Conservation (phyloP, 352 stramenopile genomes). For the Phytophthora sp. region DNA sequence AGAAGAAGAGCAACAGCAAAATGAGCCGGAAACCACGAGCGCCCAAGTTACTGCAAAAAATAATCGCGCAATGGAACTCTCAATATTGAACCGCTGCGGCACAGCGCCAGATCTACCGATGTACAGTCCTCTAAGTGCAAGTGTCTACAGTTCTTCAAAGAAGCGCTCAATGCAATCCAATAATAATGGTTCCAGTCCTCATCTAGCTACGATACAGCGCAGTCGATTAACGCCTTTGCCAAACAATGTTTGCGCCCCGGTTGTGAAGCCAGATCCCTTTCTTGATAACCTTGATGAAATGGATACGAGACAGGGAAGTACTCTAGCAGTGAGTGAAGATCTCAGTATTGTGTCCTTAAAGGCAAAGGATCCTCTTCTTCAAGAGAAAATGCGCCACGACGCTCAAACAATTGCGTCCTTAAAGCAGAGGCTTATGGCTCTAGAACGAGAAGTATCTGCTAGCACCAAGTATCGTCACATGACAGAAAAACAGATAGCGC, state of each 20-base stretch:
- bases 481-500: slow-evolving; percentile 46
- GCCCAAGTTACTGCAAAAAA: not conserved
- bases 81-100: slow-evolving; percentile 64
- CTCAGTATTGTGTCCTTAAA: too few species aligned
- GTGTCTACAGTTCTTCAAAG: slow-evolving; percentile 73
- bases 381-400: slow-evolving; percentile 35
- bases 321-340: too few species aligned
- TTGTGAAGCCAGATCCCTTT: slow-evolving; percentile 24
- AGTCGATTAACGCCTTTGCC: slow-evolving; percentile 68
- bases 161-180: slow-evolving; percentile 49
- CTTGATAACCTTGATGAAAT: not conserved
- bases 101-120: slow-evolving; percentile 69
- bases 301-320: not conserved
- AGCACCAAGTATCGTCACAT: slow-evolving; percentile 30
- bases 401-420: slow-evolving; percentile 53
- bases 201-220: slow-evolving; percentile 50
- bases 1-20: not conserved
- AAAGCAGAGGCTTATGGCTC: slow-evolving; percentile 43
- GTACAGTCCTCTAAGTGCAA: slow-evolving; percentile 51
- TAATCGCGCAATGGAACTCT: slow-evolving; percentile 26
- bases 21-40: not conserved
- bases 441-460: slow-evolving; percentile 53
- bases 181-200: slow-evolving; percentile 38
- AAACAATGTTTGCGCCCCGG: slow-evolving; percentile 48
- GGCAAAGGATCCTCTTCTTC: slow-evolving; percentile 20